Conservation (phyloP, 2,329 filamentous ascomycete species). For the Colletotrichum gloeosporioides region DNA sequence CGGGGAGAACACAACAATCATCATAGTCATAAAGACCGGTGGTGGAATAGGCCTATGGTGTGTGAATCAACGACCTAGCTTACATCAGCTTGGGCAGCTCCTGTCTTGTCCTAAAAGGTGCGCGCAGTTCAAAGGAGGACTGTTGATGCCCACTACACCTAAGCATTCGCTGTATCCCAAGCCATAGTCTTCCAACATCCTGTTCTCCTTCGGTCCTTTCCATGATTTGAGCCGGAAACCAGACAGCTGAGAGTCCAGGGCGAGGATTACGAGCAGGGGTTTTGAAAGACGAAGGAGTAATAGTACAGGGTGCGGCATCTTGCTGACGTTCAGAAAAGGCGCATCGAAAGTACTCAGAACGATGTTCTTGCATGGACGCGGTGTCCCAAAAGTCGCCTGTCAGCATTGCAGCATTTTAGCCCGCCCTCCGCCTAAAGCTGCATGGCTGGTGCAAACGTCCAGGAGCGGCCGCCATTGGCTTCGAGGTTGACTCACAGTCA, state of each 20-base stretch:
- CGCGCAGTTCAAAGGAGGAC: too few relatives aligned
- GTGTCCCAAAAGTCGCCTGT: not conserved
- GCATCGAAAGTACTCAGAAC: not conserved
- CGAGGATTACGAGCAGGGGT: not conserved
- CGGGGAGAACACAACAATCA: not conserved
- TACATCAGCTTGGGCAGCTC: not conserved
- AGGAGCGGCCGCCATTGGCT: constrained; percentile 15
- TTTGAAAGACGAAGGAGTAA: not conserved
- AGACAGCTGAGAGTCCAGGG: not conserved
- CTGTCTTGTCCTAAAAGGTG: not conserved
- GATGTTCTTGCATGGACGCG: not conserved
- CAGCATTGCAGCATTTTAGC: not conserved
- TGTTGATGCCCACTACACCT: too few relatives aligned
- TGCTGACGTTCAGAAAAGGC: not conserved
- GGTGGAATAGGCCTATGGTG: not conserved
- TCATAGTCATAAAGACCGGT: not conserved
- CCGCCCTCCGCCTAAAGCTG: not conserved
- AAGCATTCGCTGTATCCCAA: too few relatives aligned
- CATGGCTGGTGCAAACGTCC: not conserved
- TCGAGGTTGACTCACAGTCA: constrained; percentile 23
- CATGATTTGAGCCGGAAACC: not conserved
- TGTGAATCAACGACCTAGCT: not conserved
- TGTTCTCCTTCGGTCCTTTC: not conserved
- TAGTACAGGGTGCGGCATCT: not conserved
- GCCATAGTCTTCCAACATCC: not conserved